Evolutionary conservation across 768 basidiomycete genomes (phyloP).

Genomic region (Pluteus cervinus): DNA sequence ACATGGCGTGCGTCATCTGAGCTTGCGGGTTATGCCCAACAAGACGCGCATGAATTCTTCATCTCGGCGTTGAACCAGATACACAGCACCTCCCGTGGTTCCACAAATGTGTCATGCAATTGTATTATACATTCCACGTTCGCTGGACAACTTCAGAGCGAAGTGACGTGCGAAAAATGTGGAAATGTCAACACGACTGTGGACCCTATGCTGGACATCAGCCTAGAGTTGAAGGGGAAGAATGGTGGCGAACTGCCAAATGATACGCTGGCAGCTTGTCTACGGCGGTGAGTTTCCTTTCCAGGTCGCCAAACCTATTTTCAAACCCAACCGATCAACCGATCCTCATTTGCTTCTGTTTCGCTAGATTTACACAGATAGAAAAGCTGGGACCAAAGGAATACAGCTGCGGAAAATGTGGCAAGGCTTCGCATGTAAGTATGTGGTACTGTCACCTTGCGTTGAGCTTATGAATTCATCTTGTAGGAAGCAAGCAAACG

Average conservation of each 20-base stretch:
- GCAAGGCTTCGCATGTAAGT: slow-evolving; percentile 58
- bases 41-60: slow-evolving; percentile 90
- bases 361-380: slow-evolving; percentile 74
- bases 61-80: slow-evolving; percentile 83
- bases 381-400: slow-evolving; percentile 81
- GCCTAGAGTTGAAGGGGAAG: slow-evolving; percentile 63
- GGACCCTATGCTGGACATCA: slow-evolving; percentile 90
- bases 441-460: slow-evolving; percentile 2
- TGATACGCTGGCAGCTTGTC: slow-evolving; percentile 67
- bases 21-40: slow-evolving; percentile 88
- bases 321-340: too few species aligned
- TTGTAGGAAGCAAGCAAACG: slow-evolving; percentile 75
- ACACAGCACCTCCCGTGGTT: slow-evolving; percentile 70
- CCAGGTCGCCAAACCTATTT: slow-evolving; percentile 10
- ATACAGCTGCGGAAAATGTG: slow-evolving; percentile 81
- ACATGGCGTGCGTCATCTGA: slow-evolving; percentile 81
- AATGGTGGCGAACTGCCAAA: slow-evolving; percentile 24
- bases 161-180: slow-evolving; percentile 86
- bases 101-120: slow-evolving; percentile 74
- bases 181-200: slow-evolving; percentile 69
- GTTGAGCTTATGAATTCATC: slow-evolving; percentile 5
- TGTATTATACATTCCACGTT: slow-evolving; percentile 93
- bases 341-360: background rate
- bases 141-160: slow-evolving; percentile 79
- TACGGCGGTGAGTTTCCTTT: slow-evolving; percentile 50